Evolutionary conservation across 805 yeast genomes (phyloP), one percentile per base, ranked within the genome.

Genomic region (Millerago galiae): DNA sequence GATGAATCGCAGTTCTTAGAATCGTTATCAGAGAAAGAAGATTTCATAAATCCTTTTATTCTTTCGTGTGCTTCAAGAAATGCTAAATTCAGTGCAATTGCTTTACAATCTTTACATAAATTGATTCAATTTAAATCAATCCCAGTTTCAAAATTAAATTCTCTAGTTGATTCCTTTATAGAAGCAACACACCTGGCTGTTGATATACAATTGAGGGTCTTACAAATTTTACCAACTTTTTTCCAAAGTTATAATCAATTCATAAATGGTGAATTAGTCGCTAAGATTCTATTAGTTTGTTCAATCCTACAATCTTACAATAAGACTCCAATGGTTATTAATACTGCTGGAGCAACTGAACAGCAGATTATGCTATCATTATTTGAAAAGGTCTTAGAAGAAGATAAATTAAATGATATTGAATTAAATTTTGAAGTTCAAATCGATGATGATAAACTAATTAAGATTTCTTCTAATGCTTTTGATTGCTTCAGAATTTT

Each of bases 321-420:
- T 47, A 83, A 84, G 52, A 74, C 81, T 5, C 77, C 83, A 0
- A 85, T 86, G 52, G 95, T 93, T 5, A 72, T 78, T 12, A 90
- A 89, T 54, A 86, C 98, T 0, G 96, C 98, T 0, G 80, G 87
- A 38, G 99, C 98, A 2, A 88, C 98, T 3, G 72, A 89, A 36
- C 95, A 89, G 48, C 98, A 93, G 59, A 64, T 93, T 34, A 72
- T 89, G 35, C 77, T 83, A 30, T 77, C 83, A 26, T 74, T 89
- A 0, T 91, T 83, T 60, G 98, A 91, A 43, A 72, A 77, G 55
- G 71, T 78, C 37, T 49, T 58, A 14, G 67, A 62, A 5, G 76
- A 73, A 34, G 74, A 67, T 43, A 53, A 58, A 15, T 6, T 14
- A 16, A 44, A 32, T 2, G 43, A 45, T 2, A 18, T 25, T 12